Base-by-base conservation (phyloP, 1,284 basidiomycete species). In the Ustilago hordei region DNA sequence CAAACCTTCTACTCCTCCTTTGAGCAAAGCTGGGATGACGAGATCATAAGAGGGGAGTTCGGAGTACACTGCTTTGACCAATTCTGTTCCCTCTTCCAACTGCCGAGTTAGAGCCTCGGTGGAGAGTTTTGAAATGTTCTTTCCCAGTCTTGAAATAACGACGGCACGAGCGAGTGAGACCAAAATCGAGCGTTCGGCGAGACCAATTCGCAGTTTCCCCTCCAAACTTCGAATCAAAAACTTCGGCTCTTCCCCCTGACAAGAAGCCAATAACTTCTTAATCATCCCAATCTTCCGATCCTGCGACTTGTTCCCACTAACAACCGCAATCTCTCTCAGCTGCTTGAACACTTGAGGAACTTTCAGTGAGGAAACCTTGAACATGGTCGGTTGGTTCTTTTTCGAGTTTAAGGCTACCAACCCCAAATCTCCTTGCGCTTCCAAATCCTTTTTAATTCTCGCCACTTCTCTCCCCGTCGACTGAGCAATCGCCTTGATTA, bases 181-280 rank as follows among this genome's bases (percentile, higher is more conserved):
- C 15, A 82, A 71, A 31, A 85, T 92, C 0, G 95, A 95, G 62
- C 93, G 91, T 85, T 99, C 97, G 2, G 97, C 97, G 79, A 99
- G 92, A 52, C 97, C 95, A 83, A 99, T 99, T 7, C 97, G 91
- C 41, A 99, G 90, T 87, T 99, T 99, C 64, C 97, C 97, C 87
- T 98, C 96, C 78, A 99, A 87, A 86, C 93, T 95, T 56, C 97
- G 92, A 60, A 99, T 92, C 73, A 99, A 93, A 86, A 96, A 99
- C 86, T 98, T 99, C 28, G 96, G 95, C 82, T 91, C 90, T 85
- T 93, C 92, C 45, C 91, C 89, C 82, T 94, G 92, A 84, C 95
- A 99, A 5, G 94, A 92, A 2, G 95, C 94, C 1, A 99, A 89
- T 2, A 99, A 89, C 84, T 95, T 95, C 59, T 95, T 97, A 84